A percentile compares a stretch with the other conserved stretches of the same genome.
phyloP scores from a whole-genome alignment of 441 rosid species.

The Jatropha podagrica region DNA sequence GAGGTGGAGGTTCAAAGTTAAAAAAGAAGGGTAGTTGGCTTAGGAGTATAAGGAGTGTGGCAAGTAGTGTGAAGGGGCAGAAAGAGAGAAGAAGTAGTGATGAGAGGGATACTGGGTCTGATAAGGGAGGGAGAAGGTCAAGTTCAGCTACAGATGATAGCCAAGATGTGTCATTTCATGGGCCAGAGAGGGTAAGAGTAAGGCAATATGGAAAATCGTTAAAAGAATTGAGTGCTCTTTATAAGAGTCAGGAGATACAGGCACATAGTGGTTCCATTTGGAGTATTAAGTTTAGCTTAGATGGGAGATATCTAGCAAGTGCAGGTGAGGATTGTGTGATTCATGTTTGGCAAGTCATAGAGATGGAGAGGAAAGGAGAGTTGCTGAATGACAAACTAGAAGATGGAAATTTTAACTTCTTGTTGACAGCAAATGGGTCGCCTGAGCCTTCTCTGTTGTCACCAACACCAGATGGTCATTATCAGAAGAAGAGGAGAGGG shows the following conservation, averaged over 20 bases:
- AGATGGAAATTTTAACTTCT: constrained; percentile 52
- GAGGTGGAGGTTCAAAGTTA: constrained; percentile 37
- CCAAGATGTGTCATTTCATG: constrained; percentile 86
- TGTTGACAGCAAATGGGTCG: constrained; percentile 52
- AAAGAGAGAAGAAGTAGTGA: constrained; percentile 92
- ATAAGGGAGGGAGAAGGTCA: constrained; percentile 90
- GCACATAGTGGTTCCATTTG: constrained; percentile 85
- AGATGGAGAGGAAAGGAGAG: constrained; percentile 66
- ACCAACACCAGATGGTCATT: constrained; percentile 42
- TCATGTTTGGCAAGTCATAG: constrained; percentile 75
- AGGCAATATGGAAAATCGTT: constrained; percentile 55
- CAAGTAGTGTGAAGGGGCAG: constrained; percentile 55
- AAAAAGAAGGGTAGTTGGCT: constrained; percentile 88
- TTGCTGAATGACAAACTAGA: constrained; percentile 71
- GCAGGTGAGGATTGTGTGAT: constrained; percentile 87
- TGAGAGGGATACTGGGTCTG: constrained; percentile 87
- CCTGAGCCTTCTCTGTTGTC: constrained; percentile 60
- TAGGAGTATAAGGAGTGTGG: constrained; percentile 73
- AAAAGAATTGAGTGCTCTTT: constrained; percentile 76
- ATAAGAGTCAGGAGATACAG: constrained; percentile 63
- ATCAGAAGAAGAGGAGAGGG: constrained; percentile 58
- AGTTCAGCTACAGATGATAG: constrained; percentile 99
- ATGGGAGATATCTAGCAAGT: constrained; percentile 78
- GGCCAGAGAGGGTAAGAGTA: constrained; percentile 58
- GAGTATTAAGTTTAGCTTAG: constrained; percentile 83